Conservation (phyloP, 345 rosid genomes). For the Acer yangbiense region DNA sequence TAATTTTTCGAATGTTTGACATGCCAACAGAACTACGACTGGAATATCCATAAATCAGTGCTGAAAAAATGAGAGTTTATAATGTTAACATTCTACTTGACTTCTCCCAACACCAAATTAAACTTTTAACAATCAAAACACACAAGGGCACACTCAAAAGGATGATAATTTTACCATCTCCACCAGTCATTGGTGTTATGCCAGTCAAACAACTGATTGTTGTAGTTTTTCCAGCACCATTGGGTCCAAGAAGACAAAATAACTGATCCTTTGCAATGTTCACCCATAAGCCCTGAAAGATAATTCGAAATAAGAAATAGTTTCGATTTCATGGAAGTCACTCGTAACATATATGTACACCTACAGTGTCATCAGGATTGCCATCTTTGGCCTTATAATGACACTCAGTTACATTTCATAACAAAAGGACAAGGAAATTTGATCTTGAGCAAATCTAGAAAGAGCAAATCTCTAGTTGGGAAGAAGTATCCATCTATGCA, state of each 20-base stretch:
- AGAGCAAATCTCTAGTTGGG: background rate
- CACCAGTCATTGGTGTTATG: constrained; percentile 72
- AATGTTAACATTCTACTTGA: constrained; percentile 2
- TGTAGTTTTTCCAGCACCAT: constrained; percentile 97
- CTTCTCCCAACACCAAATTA: background rate
- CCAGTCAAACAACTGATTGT: constrained; percentile 84
- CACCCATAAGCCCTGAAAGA: constrained; percentile 75
- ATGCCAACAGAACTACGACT: constrained; percentile 77
- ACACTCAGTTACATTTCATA: background rate
- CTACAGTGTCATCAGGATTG: background rate
- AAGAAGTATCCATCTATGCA: constrained; percentile 5
- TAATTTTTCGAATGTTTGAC: constrained; percentile 75
- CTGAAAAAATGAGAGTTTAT: constrained; percentile 38
- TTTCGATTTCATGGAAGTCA: constrained; percentile 2
- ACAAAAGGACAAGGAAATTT: background rate
- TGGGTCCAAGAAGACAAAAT: constrained; percentile 96
- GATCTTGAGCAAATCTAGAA: background rate
- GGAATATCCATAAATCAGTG: constrained; percentile 73
- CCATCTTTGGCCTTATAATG: constrained; percentile 10
- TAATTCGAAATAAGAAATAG: constrained; percentile 15
- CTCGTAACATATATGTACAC: background rate
- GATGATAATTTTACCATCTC: constrained; percentile 63
- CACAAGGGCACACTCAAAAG: background rate
- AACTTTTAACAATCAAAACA: background rate
- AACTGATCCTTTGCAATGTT: constrained; percentile 81